These are phyloP conservation scores for Sclerotinia minor DNA, from an alignment of 2,329 filamentous ascomycete species.

Conservation along the genomic window DNA sequence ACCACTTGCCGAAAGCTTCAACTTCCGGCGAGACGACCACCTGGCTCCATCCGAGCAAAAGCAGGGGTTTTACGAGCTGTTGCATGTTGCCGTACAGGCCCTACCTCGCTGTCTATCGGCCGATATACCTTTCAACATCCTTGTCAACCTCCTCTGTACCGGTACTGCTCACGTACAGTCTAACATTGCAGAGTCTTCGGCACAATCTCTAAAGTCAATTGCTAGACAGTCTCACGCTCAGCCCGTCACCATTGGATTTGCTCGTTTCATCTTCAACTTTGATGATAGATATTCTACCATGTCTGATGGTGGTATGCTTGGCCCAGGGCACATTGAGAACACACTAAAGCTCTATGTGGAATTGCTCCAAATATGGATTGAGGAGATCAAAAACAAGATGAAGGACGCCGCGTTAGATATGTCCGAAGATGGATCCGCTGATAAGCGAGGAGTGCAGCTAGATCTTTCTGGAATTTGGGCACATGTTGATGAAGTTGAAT, in stretches of 20 bases:
- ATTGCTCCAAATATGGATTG: constrained; percentile 93
- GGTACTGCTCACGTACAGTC: constrained; percentile 93
- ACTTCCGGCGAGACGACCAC: constrained; percentile 81
- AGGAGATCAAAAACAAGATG: constrained; percentile 87
- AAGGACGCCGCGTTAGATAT: constrained; percentile 68
- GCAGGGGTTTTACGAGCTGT: constrained; percentile 90
- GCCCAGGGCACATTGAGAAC: constrained; percentile 89
- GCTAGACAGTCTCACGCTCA: constrained; percentile 91
- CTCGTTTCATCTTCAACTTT: constrained; percentile 97
- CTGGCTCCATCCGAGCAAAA: constrained; percentile 75
- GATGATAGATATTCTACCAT: constrained; percentile 97
- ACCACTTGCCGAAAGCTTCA: constrained; percentile 91
- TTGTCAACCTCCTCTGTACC: constrained; percentile 94
- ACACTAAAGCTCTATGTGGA: constrained; percentile 92
- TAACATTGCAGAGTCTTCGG: constrained; percentile 89
- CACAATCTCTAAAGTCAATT: constrained; percentile 91
- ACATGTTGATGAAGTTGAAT: constrained; percentile 95
- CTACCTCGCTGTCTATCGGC: constrained; percentile 89
- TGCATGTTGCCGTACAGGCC: constrained; percentile 94
- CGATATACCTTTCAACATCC: constrained; percentile 86
- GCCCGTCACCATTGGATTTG: constrained; percentile 94
- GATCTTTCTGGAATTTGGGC: constrained; percentile 87
- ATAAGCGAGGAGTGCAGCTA: constrained; percentile 72
- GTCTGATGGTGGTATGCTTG: constrained; percentile 96
- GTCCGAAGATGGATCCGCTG: constrained; percentile 61